Percentiles rank a stretch among this genome's conserved stretches.
Conservation (phyloP, 495 filamentous ascomycete genomes). For the Podospora comata region DNA sequence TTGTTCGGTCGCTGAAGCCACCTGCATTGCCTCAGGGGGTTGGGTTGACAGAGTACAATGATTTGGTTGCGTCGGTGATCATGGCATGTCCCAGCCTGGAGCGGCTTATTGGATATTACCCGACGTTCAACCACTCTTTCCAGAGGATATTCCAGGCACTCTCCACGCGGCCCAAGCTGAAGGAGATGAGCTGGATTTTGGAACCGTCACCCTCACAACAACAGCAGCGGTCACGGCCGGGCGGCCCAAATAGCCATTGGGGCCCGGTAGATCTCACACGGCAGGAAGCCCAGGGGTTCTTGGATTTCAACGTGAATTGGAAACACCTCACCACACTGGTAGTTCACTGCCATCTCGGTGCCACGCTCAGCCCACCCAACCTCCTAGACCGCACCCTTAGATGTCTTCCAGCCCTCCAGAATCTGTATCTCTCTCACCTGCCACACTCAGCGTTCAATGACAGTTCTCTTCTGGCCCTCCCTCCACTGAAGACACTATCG, state of each 20-base stretch:
- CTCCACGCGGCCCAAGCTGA: conserved; percentile 68
- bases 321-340: conserved; percentile 67
- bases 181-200: conserved; percentile 78
- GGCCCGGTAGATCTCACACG: conserved; percentile 55
- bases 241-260: conserved; percentile 10
- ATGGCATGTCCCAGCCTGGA: conserved; percentile 86
- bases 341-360: conserved; percentile 63
- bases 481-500: conserved; percentile 67
- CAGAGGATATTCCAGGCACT: conserved; percentile 75
- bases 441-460: conserved; percentile 71
- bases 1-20: conserved; percentile 72
- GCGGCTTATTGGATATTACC: conserved; percentile 65
- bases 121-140: conserved; percentile 67
- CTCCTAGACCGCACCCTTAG: conserved; percentile 65
- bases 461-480: conserved; percentile 62
- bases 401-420: conserved; percentile 63
- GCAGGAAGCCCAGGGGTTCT: conserved; percentile 63
- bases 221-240: conserved; percentile 22
- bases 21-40: conserved; percentile 57
- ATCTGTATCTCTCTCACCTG: conserved; percentile 73
- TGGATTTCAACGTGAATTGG: conserved; percentile 71
- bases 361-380: conserved; percentile 60
- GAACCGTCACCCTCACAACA: conserved; percentile 39
- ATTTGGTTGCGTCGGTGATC: conserved; percentile 73
- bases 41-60: conserved; percentile 60